Conservation (phyloP, 306 rosid genomes). For the Rosa rugosa region DNA sequence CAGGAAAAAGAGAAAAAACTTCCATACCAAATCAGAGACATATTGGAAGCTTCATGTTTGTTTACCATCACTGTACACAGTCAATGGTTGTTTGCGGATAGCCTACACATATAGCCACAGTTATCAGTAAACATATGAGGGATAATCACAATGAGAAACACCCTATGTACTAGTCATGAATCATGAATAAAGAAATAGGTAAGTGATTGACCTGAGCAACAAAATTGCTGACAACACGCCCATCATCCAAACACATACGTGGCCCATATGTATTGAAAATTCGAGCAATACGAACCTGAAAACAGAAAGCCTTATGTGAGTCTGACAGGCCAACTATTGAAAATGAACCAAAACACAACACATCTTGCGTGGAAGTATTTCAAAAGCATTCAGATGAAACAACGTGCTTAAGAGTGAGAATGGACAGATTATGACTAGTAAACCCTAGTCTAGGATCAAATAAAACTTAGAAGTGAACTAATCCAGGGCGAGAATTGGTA, state of each 20-base stretch:
- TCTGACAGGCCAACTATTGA: slow-evolving; percentile 19
- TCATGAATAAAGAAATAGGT: slow-evolving; percentile 3
- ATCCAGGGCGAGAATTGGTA: not conserved
- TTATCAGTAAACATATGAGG: not conserved
- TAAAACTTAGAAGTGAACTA: not conserved
- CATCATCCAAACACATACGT: slow-evolving; percentile 97
- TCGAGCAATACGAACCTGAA: slow-evolving; percentile 95
- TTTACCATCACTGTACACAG: slow-evolving; percentile 94
- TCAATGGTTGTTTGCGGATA: slow-evolving; percentile 86
- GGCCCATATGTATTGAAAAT: slow-evolving; percentile 94
- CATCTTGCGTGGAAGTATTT: slow-evolving; percentile 16
- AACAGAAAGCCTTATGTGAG: slow-evolving; percentile 28
- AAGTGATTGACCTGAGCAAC: slow-evolving; percentile 77
- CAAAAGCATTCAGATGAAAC: slow-evolving; percentile 7
- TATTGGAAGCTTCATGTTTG: slow-evolving; percentile 98
- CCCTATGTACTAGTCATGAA: not conserved
- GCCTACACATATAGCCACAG: slow-evolving; percentile 50
- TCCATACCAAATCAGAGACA: slow-evolving; percentile 88
- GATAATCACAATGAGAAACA: slow-evolving; percentile 4
- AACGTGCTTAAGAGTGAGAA: not conserved
- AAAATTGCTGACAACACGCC: slow-evolving; percentile 97
- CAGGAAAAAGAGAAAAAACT: not conserved
- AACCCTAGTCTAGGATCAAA: not conserved
- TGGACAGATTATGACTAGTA: not conserved
- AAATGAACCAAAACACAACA: slow-evolving; percentile 13